phyloP scores from a whole-genome alignment of 805 yeast genomes.

The Wickerhamomyces kurtzmanii region DNA sequence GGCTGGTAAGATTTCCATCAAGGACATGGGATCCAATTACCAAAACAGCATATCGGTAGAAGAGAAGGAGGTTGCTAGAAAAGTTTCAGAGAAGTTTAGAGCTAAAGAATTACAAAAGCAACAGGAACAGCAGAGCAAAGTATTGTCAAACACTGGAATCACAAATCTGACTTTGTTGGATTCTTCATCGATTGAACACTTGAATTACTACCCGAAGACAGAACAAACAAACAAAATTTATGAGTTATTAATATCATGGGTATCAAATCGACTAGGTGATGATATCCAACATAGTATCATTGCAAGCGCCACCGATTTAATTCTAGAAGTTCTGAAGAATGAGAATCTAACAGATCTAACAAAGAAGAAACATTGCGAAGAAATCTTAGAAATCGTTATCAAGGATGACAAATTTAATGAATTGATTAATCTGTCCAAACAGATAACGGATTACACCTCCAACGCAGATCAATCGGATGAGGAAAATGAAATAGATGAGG shows the following conservation, averaged over 20 bases:
- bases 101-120: slow-evolving; percentile 10
- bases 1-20: slow-evolving; percentile 53
- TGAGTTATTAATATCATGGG: slow-evolving; percentile 51
- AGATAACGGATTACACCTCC: slow-evolving; percentile 44
- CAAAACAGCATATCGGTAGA: slow-evolving; percentile 1
- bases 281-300: slow-evolving; percentile 74
- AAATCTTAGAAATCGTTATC: slow-evolving; percentile 26
- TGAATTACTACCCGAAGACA: slow-evolving; percentile 56
- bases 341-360: slow-evolving; percentile 32
- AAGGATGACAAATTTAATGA: slow-evolving; percentile 30
- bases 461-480: slow-evolving; percentile 8
- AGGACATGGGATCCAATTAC: slow-evolving; percentile 55
- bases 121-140: slow-evolving; percentile 2
- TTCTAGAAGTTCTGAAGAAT: slow-evolving; percentile 44
- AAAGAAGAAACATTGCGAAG: slow-evolving; percentile 36
- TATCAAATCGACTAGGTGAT: slow-evolving; percentile 41
- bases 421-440: slow-evolving; percentile 30
- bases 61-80: slow-evolving; percentile 12
- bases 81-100: slow-evolving; percentile 9
- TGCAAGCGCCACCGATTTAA: slow-evolving; percentile 60
- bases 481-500: slow-evolving; percentile 20
- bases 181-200: slow-evolving; percentile 29
- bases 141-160: slow-evolving; percentile 4
- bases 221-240: slow-evolving; percentile 39
- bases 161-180: slow-evolving; percentile 27